Base-by-base conservation (phyloP, 257 asterid species). In the Nicotiana attenuata region DNA sequence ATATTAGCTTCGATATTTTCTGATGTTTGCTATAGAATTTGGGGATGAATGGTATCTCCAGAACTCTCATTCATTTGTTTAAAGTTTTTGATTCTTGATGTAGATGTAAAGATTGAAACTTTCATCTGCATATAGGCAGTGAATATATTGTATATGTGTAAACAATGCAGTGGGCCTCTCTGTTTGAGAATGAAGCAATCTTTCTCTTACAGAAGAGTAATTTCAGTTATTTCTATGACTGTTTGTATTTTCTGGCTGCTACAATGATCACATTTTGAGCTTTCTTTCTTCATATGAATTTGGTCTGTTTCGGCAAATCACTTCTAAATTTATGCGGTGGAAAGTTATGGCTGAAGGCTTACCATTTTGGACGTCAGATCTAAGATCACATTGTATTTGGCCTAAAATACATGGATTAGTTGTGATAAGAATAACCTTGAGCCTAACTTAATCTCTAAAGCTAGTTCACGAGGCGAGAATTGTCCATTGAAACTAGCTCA, bases 201-300 rank as follows among this genome's bases (percentile, higher is more conserved):
- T 28, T 41, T 85, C 88, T 84, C 86, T 66, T 50, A 81, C 91
- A 82, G 92, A 78, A 92, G 93, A 92, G 91, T 82, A 64, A 1
- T 81, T 80, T 57, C 28, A 53, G 57, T 26, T 66, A 65, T 22
- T 65, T 13, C 2, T 15, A 19, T 38, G 20, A 31, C 15, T 10
- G 3, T 67, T 53, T 45, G 10, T 64, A 33, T 19, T 53, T 68
- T 41, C 52, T 56, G 77, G 45, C 77, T 84, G 13, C 71, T 55
- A 81, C 65, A 55, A 47, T 17, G 76, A 33, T 33, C 19, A 80
- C 60, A 33, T 67, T 24, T 83, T 38, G 59, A 14, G 19, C 7
- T 53, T 53, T 53, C 19, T 53, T 53, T 53, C 59, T 53, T 15
- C 59, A 15, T 16, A 16, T 55, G 60, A 55, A 5, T 55, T 53